Conservation (phyloP, 768 basidiomycete genomes). For the Rhodotorula paludigena region DNA sequence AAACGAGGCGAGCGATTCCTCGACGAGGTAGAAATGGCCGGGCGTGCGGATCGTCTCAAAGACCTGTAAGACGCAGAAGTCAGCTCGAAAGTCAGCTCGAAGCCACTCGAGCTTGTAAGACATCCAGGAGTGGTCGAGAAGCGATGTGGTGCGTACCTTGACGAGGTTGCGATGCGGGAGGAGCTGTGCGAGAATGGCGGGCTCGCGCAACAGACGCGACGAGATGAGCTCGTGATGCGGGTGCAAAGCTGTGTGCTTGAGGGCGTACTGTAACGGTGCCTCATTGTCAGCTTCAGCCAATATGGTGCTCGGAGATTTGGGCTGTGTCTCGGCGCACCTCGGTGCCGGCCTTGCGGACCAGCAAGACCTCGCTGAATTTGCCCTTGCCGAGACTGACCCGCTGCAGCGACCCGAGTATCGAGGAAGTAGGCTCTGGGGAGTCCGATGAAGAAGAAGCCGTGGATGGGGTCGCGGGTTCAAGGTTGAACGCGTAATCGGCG, state of each 20-base stretch:
- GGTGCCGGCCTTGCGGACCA: constrained; percentile 45
- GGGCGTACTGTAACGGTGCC: constrained; percentile 47
- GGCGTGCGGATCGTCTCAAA: constrained; percentile 49
- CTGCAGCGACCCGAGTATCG: neutral
- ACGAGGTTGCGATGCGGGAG: constrained; percentile 51
- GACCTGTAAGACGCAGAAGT: constrained; percentile 34
- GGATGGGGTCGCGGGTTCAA: no score
- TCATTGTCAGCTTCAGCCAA: neutral
- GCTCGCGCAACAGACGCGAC: constrained; percentile 49
- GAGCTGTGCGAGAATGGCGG: constrained; percentile 49
- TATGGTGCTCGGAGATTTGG: neutral
- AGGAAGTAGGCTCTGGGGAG: neutral
- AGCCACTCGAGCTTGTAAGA: no score
- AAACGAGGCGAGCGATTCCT: constrained; percentile 43
- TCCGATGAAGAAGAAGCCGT: neutral
- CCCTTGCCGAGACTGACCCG: constrained; percentile 46
- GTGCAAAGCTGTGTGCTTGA: constrained; percentile 51
- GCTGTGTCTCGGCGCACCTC: no score
- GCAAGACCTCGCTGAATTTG: constrained; percentile 50
- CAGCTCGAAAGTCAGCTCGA: neutral
- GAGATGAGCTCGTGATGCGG: constrained; percentile 53
- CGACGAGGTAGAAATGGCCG: constrained; percentile 51
- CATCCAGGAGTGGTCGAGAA: no score
- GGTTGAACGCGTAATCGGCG: constrained; percentile 49
- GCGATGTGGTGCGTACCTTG: constrained; percentile 27